Percentiles rank a stretch among this genome's conserved stretches.
Evolutionary conservation across 176 grass and related monocot species (phyloP).

Genomic region (Aegilops sharonensis): DNA sequence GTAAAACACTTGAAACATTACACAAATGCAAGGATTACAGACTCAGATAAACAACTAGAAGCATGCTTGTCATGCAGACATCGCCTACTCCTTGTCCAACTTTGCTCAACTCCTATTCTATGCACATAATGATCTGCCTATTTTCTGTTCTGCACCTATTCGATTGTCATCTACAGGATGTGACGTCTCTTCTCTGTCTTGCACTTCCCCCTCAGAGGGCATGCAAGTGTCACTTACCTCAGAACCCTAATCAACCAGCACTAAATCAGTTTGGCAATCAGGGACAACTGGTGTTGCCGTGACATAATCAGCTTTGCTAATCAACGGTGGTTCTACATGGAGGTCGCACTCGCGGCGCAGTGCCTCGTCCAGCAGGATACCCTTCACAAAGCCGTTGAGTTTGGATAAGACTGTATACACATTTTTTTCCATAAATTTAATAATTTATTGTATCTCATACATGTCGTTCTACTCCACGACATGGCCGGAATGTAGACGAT

Average conservation of each 20-base stretch:
- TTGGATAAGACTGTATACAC: background rate
- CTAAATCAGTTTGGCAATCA: background rate
- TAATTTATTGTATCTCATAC: background rate
- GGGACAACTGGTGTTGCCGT: background rate
- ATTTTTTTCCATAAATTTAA: background rate
- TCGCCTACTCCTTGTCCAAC: background rate
- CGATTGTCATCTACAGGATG: background rate
- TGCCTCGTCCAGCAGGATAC: background rate
- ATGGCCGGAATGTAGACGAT: background rate
- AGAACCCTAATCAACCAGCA: background rate
- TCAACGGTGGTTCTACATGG: background rate
- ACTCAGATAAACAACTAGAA: slow-evolving; percentile 18
- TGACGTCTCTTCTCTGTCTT: background rate
- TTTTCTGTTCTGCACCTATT: background rate
- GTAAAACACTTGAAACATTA: slow-evolving; percentile 14
- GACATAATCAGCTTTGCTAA: background rate
- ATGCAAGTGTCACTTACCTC: background rate
- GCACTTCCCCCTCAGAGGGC: background rate
- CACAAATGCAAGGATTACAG: background rate
- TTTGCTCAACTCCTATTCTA: background rate
- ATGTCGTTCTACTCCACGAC: background rate
- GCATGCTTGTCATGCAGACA: background rate
- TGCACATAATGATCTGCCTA: background rate
- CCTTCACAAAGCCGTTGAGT: background rate
- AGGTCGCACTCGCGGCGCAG: background rate